Conservation (phyloP, 352 stramenopile species). For the Globisporangium paddicum region DNA sequence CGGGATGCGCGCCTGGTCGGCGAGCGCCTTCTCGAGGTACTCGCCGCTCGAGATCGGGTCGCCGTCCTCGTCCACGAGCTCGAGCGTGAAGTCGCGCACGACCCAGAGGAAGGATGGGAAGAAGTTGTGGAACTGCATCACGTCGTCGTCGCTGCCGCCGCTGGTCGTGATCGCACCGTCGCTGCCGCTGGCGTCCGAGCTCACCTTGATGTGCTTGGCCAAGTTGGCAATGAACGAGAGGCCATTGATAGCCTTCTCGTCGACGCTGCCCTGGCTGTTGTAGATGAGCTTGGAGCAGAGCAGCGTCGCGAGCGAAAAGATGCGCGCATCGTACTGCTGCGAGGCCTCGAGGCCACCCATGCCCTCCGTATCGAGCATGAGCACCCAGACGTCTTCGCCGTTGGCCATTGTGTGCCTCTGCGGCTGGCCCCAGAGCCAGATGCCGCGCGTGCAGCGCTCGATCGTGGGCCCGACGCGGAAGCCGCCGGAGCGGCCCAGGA, state of each 20-base stretch:
- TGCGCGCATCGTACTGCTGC: constrained; percentile 83
- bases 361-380: constrained; percentile 87
- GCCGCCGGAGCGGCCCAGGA: constrained; percentile 59
- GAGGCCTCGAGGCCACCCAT: constrained; percentile 81
- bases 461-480: constrained; percentile 82
- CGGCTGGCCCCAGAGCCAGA: constrained; percentile 83
- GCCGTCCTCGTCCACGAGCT: constrained; percentile 83
- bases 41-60: constrained; percentile 70
- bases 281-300: constrained; percentile 88
- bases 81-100: constrained; percentile 84
- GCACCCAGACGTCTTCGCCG: constrained; percentile 65
- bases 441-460: constrained; percentile 80
- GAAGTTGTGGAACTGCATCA: constrained; percentile 77
- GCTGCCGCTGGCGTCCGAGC: constrained; percentile 24
- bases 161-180: background rate
- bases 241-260: constrained; percentile 80
- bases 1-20: constrained; percentile 61
- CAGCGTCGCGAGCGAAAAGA: constrained; percentile 83
- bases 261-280: constrained; percentile 83
- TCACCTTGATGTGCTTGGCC: constrained; percentile 82
- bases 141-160: constrained; percentile 40
- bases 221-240: constrained; percentile 88
- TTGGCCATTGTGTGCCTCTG: constrained; percentile 54
- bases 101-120: constrained; percentile 89
- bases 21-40: constrained; percentile 78